Base-by-base conservation (phyloP, 169 alveolate species). In the Plasmodium knowlesi region DNA sequence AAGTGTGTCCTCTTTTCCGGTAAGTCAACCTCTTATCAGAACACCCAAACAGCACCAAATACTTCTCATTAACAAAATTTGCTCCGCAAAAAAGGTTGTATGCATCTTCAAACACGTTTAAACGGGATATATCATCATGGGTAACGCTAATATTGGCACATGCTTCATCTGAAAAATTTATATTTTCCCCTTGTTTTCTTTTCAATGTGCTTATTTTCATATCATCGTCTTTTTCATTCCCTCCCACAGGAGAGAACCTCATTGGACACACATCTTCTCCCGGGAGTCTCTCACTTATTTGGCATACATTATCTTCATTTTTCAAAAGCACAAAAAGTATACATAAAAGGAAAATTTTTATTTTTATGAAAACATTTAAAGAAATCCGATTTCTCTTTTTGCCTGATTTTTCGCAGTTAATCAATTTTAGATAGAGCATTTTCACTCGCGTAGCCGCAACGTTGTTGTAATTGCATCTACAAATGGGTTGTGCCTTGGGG, bases 351-450 rank as follows among this genome's bases (percentile, higher is more conserved):
- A 83, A 39, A n/a, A 83, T 32, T 83, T 43, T 83, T 9, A 28
- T 70, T 70, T 70, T 83, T 83, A 70, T 67, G 39, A 70, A 70
- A 39, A 30, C 25, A 82, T 43, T 19, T 22, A 32, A 83, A 83
- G 71, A 14, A 22, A 39, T 28, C 43, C 46, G 50, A 34, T 72
- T 39, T 37, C 39, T 83, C 43, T 71, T 71, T 83, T 70, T 83
- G 46, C 25, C 53, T 71, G 41, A 70, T 83, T 83, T 83, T 39
- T 83, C 76, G n/a, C 39, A 22, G 5, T 67, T 83, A 71, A 83
- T 22, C 37, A 71, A 83, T 25, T 39, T 83, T 83, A 22, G n/a
- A 34, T 67, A 12, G 54, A 39, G 92, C 92, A 83, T 83, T 34
- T 70, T 71, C 83, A 70, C 8, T 37, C 57, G 19, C 70, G 34